Base-by-base conservation (phyloP, 306 rosid genomes). In the Lupinus albus region DNA sequence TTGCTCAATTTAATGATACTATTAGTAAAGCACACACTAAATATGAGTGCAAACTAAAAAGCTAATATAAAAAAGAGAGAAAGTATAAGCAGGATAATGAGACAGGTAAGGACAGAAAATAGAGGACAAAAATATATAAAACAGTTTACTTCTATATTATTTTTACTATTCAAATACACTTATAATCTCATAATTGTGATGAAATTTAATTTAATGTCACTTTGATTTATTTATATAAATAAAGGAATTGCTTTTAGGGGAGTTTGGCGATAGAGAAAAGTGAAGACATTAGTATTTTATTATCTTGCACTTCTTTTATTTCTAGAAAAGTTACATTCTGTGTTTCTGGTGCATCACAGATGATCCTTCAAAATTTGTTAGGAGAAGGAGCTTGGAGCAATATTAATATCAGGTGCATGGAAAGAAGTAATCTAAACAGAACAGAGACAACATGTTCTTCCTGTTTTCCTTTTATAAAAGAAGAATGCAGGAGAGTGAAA, bases 401-500 rank as follows among this genome's bases (percentile, higher is more conserved):
- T 4, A 21, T 50, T 49, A 12, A 39, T 62, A 36, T 11, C 1
- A 28, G 42, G 4, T 20, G 39, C 54, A 28, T 21, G 14, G 45
- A 15, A 15, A 53, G 35, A 42, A 17, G 45, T 52, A 36, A 35
- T 49, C 47, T 11, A 21, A 45, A 30, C 18, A 69, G 54, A 55
- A 54, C 35, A 70, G 11, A 14, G 35, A 18, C 51, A 36, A n/a
- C 32, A 8, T 13, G 18, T 35, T 15, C 35, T 25, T 42, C 54
- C 11, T 6, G 11, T 55, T 70, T 55, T 30, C 2, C 36, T 44
- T 69, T 16, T 30, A 52, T 57, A 42, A 32, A 51, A 32, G 47
- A 41, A 41, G 48, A 60, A 14, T 32, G 46, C 11, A 56, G 25
- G 74, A 57, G 11, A 53, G 32, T 30, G 12, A 57, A 57, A 57